Conservation (phyloP, 805 yeast genomes). For the Yarrowia hollandica region DNA sequence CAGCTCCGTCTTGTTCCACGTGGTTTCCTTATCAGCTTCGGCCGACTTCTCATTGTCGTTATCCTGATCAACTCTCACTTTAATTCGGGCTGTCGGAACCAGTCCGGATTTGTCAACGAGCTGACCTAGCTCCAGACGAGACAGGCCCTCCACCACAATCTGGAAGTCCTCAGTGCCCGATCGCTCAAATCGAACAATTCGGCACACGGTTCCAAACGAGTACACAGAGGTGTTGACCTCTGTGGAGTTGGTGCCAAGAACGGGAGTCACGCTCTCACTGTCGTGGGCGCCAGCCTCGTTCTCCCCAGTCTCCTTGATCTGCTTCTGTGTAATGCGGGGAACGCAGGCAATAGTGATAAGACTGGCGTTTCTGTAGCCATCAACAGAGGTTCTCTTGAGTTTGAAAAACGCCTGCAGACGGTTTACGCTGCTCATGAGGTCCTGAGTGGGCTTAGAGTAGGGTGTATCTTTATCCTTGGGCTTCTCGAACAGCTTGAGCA, state of each 20-base stretch:
- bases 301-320: conserved; percentile 19
- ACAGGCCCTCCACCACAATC: conserved; percentile 34
- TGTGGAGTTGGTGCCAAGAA: conserved; percentile 20
- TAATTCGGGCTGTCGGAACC: conserved; percentile 5
- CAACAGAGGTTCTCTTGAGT: conserved; percentile 26
- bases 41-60: conserved; percentile 18
- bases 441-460: conserved; percentile 27
- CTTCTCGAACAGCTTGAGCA: conserved; percentile 28
- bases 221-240: conserved; percentile 17
- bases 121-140: conserved; percentile 31
- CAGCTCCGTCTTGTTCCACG: conserved; percentile 12
- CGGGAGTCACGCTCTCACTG: conserved; percentile 1
- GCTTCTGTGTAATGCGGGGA: conserved; percentile 21
- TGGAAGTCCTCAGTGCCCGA: conserved; percentile 29
- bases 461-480: conserved; percentile 14
- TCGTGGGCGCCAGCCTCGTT: not conserved
- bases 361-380: conserved; percentile 26
- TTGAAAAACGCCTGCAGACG: conserved; percentile 4
- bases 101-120: conserved; percentile 27
- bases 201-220: conserved; percentile 33
- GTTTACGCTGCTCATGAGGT: conserved; percentile 11
- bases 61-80: not conserved
- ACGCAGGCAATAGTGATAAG: conserved; percentile 30
- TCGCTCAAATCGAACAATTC: conserved; percentile 34
- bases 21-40: not conserved